Percentiles rank a stretch among this genome's conserved stretches.
These are phyloP conservation scores for Fonsecaea pedrosoi DNA, from an alignment of 2,329 filamentous ascomycete genomes.

Conservation along the genomic window DNA sequence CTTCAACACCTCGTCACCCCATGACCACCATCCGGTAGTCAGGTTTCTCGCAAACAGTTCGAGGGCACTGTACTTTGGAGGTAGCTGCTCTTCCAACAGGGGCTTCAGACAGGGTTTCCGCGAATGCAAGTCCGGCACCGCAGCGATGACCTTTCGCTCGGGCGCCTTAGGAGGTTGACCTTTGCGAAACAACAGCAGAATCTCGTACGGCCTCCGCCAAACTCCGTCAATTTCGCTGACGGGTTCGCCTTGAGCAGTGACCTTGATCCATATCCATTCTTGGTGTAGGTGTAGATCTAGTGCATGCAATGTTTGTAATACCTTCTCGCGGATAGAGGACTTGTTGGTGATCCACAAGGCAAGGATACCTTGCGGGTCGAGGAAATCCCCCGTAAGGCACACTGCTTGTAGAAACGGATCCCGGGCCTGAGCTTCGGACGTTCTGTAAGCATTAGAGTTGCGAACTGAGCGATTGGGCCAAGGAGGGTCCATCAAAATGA, in stretches of 20 bases:
- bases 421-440: slow-evolving; percentile 41
- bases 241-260: slow-evolving; percentile 60
- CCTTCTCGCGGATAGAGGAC: slow-evolving; percentile 55
- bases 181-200: slow-evolving; percentile 59
- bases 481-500: slow-evolving; percentile 68
- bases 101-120: slow-evolving; percentile 68
- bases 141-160: slow-evolving; percentile 60
- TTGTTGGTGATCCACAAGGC: slow-evolving; percentile 70
- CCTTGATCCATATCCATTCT: slow-evolving; percentile 71
- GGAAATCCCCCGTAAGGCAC: slow-evolving; percentile 54
- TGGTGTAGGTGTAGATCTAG: slow-evolving; percentile 60
- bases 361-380: slow-evolving; percentile 52
- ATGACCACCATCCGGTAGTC: slow-evolving; percentile 67
- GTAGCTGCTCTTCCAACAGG: slow-evolving; percentile 56
- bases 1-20: slow-evolving; percentile 68
- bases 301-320: slow-evolving; percentile 54
- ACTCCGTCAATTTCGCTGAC: slow-evolving; percentile 59
- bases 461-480: slow-evolving; percentile 68
- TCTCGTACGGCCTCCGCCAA: slow-evolving; percentile 68
- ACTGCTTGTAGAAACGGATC: slow-evolving; percentile 46
- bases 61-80: slow-evolving; percentile 56
- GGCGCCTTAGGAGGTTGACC: slow-evolving; percentile 39
- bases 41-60: slow-evolving; percentile 68
- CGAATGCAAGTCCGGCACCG: slow-evolving; percentile 68
- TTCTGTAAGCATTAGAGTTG: slow-evolving; percentile 58